A percentile compares a stretch with the other conserved stretches of the same genome.
phyloP scores from a whole-genome alignment of 148 eudicot species.

The Amaranthus hypochondriacus region DNA sequence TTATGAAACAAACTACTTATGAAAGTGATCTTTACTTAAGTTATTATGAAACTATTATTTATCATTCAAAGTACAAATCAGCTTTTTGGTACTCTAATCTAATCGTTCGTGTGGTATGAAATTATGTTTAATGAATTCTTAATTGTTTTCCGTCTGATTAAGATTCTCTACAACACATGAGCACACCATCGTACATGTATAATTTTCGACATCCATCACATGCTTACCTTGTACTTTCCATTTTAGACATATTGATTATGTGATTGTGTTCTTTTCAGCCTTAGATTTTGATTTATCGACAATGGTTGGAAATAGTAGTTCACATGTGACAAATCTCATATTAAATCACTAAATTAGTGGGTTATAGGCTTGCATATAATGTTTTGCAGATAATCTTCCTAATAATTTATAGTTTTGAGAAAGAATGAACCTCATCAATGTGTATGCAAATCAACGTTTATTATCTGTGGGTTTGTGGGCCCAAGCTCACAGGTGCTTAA shows the following conservation, averaged over 20 bases:
- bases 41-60: constrained; percentile 33
- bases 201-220: constrained; percentile 40
- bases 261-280: constrained; percentile 11
- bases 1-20: not conserved
- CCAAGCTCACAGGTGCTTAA: too few species aligned
- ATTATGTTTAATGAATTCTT: constrained; percentile 6
- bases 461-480: too few species aligned
- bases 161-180: constrained; percentile 35
- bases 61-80: constrained; percentile 54
- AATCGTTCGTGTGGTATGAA: constrained; percentile 24
- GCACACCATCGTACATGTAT: constrained; percentile 26
- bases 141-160: constrained; percentile 16
- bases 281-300: not conserved
- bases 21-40: constrained; percentile 21
- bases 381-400: too few species aligned
- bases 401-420: too few species aligned
- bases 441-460: too few species aligned
- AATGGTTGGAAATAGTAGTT: too few species aligned
- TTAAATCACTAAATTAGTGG: too few species aligned
- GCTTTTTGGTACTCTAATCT: constrained; percentile 36
- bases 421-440: too few species aligned
- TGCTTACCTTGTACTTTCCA: constrained; percentile 26
- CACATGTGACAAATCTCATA: too few species aligned
- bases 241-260: constrained; percentile 21
- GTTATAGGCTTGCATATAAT: too few species aligned